These are phyloP conservation scores for Pseudogymnoascus sp. DNA, from an alignment of 2,329 filamentous ascomycete species.

Conservation along the genomic window DNA sequence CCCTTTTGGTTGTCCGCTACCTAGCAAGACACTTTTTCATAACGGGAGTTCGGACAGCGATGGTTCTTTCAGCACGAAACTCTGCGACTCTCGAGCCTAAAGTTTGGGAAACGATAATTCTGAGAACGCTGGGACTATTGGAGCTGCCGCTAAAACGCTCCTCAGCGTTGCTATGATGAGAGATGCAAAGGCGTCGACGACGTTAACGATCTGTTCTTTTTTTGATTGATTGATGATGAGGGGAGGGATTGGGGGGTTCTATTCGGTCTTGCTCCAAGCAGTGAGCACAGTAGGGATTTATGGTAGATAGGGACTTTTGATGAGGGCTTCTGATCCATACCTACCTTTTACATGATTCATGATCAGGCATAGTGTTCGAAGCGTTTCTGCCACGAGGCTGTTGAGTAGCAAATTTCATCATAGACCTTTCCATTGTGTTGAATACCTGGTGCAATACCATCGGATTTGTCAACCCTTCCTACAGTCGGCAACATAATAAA, in stretches of 20 bases:
- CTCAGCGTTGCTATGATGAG: slow-evolving; percentile 2
- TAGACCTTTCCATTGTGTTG: slow-evolving; percentile 5
- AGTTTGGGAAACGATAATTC: slow-evolving; percentile 7
- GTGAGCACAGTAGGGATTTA: slow-evolving; percentile 8
- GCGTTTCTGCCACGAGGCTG: not conserved
- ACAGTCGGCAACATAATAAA: not conserved
- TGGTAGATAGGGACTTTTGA: slow-evolving; percentile 5
- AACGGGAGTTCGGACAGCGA: slow-evolving; percentile 1
- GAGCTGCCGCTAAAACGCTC: slow-evolving; percentile 1
- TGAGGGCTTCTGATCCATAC: slow-evolving; percentile 2
- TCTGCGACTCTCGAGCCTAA: not conserved
- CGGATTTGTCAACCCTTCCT: not conserved
- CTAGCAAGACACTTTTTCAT: not conserved
- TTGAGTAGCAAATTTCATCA: slow-evolving; percentile 8
- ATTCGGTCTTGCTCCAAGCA: not conserved
- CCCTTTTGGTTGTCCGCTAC: slow-evolving; percentile 4
- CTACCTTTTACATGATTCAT: slow-evolving; percentile 10
- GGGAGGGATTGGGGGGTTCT: not conserved
- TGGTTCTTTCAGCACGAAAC: slow-evolving; percentile 1
- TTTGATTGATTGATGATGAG: slow-evolving; percentile 9
- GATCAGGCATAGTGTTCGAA: slow-evolving; percentile 8
- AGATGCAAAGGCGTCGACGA: slow-evolving; percentile 8
- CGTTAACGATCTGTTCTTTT: slow-evolving; percentile 9
- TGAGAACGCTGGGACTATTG: slow-evolving; percentile 2
- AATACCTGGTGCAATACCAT: not conserved